Evolutionary conservation across 805 yeast species (phyloP).

Genomic region (Monosporozyma servazzii): DNA sequence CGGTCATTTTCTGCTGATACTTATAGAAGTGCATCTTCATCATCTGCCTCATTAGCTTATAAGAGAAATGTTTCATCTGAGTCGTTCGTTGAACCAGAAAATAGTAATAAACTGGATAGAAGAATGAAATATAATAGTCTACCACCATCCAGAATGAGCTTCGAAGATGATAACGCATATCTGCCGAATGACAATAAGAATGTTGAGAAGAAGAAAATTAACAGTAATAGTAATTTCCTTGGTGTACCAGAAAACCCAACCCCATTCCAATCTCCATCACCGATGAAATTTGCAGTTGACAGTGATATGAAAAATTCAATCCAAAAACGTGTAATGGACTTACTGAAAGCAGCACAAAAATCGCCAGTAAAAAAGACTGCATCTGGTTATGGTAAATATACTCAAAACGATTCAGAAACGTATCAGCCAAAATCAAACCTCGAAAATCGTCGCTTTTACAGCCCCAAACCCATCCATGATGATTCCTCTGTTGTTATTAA

Average conservation of each 20-base stretch:
- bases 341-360: constrained; percentile 30
- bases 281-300: constrained; percentile 4
- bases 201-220: not conserved
- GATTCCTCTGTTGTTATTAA: not conserved
- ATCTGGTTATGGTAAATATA: constrained; percentile 70
- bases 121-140: not conserved
- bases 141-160: not conserved
- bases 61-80: not conserved
- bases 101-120: not conserved
- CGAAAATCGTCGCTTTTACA: not conserved
- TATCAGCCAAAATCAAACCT: not conserved
- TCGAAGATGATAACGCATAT: not conserved
- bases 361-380: constrained; percentile 44
- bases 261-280: constrained; percentile 4
- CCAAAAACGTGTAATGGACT: constrained; percentile 46
- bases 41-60: not conserved
- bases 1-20: constrained; percentile 7
- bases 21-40: constrained; percentile 1
- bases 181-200: not conserved
- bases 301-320: constrained; percentile 31
- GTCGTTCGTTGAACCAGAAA: not conserved
- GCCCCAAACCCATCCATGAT: not conserved
- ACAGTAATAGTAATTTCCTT: not conserved
- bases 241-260: not conserved
- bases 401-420: constrained; percentile 18